phyloP scores from a whole-genome alignment of 805 yeast species.

The Candida cerambycidarum region DNA sequence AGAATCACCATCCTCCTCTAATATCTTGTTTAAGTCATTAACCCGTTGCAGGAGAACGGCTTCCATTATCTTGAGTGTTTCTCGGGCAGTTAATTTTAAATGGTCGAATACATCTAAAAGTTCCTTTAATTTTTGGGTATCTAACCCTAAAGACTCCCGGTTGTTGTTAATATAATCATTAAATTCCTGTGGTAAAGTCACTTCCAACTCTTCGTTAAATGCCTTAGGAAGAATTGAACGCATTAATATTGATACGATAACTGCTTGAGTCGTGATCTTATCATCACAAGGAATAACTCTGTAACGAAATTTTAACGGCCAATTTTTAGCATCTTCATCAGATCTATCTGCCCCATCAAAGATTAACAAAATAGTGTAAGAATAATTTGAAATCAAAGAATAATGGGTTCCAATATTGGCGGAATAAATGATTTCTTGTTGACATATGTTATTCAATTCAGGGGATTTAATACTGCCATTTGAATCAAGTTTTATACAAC shows the following conservation, averaged over 20 bases:
- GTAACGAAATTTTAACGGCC: conserved; percentile 1
- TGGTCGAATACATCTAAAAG: conserved; percentile 1
- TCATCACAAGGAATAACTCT: not conserved
- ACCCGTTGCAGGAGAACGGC: not conserved
- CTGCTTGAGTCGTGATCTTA: conserved; percentile 1
- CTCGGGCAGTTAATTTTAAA: not conserved
- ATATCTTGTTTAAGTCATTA: not conserved
- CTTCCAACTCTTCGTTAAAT: not conserved
- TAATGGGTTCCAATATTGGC: conserved; percentile 1
- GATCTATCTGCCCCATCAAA: not conserved
- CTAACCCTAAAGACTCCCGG: conserved; percentile 1
- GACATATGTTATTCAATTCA: not conserved
- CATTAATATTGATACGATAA: not conserved
- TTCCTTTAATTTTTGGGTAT: not conserved
- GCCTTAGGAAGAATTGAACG: conserved; percentile 2
- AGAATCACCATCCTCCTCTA: not conserved
- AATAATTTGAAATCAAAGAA: not conserved
- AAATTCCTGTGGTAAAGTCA: conserved; percentile 1
- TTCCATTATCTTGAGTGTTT: conserved; percentile 1
- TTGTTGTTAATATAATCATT: not conserved
- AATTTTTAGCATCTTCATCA: not conserved
- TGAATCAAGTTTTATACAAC: conserved; percentile 1
- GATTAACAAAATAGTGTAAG: not conserved
- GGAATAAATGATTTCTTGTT: not conserved
- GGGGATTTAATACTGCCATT: not conserved